phyloP scores from a whole-genome alignment of 805 yeast genomes.

The Candida methanosorbosa region DNA sequence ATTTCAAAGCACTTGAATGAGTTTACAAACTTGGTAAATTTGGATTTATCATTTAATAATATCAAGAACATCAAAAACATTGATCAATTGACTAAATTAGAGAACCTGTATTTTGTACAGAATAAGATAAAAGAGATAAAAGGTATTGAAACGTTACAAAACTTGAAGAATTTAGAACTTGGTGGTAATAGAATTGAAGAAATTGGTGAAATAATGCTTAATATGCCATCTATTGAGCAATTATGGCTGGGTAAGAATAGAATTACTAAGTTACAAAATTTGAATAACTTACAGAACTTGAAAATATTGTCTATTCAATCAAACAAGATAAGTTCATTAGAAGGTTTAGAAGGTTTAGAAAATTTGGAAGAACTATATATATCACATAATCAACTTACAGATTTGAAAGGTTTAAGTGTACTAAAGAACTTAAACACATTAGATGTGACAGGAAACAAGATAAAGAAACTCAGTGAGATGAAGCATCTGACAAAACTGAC shows the following conservation, averaged over 20 bases:
- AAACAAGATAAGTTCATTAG: conserved; percentile 68
- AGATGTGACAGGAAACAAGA: conserved; percentile 73
- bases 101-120: conserved; percentile 78
- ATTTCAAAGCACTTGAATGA: conserved; percentile 64
- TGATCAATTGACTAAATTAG: conserved; percentile 50
- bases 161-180: conserved; percentile 66
- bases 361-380: conserved; percentile 81
- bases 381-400: conserved; percentile 72
- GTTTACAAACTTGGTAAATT: conserved; percentile 42
- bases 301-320: conserved; percentile 82
- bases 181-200: conserved; percentile 77
- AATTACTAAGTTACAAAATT: conserved; percentile 55
- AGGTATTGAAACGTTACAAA: conserved; percentile 46
- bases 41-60: conserved; percentile 87
- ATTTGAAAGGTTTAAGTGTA: conserved; percentile 71
- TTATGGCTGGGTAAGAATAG: conserved; percentile 91
- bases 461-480: conserved; percentile 54
- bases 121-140: conserved; percentile 72
- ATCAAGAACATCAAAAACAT: conserved; percentile 79
- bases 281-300: conserved; percentile 51
- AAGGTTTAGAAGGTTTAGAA: conserved; percentile 66
- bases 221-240: conserved; percentile 52
- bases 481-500: conserved; percentile 63
- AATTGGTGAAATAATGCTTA: conserved; percentile 47
- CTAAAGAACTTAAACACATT: conserved; percentile 58